Base-by-base conservation (phyloP, 257 asterid genomes). In the Solanum etuberosum region DNA sequence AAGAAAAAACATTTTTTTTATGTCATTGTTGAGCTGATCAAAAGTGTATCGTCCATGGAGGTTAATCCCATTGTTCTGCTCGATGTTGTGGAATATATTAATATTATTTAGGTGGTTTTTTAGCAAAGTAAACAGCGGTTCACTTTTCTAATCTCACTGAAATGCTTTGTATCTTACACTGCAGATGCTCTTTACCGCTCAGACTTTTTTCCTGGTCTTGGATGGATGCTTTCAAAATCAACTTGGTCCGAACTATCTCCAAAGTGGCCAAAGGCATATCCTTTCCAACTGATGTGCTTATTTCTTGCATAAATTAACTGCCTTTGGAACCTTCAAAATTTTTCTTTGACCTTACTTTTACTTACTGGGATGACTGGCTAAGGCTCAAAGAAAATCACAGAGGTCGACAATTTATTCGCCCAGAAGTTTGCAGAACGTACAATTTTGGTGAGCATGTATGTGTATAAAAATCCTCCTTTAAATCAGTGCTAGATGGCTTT, bases 181-280 rank as follows among this genome's bases (percentile, higher is more conserved):
- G 94, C 96, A 97, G 99, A 96, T 92, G 94, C 91, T 81, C 97
- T 97, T 87, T 95, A 96, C 71, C 99, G 99, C 86, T 95, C 99
- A 38, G 99, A 97, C 90, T 97, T 97, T 89, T 97, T 97, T 90
- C 99, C 99, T 54, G 99, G 99, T 89, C 99, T 97, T 81, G 99
- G 99, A 71, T 97, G 99, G 99, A 97, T 97, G 99, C 98, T 96
- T 23, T 84, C 99, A 72, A 95, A 86, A 88, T 94, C 98, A 88
- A 95, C 92, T 32, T 97, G 99, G 99, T 95, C 95, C 89, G 99
- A 97, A 90, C 89, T 97, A 88, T 96, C 99, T 88, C 98, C 99
- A 54, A 97, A 97, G 92, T 97, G 99, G 99, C 99, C 99, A 23
- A 96, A 97, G 89, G 99, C 99, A 96, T 97, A 97, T 97, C 99